These are phyloP conservation scores for Thelonectria discophora DNA, from an alignment of 2,329 filamentous ascomycete species.

Conservation along the genomic window DNA sequence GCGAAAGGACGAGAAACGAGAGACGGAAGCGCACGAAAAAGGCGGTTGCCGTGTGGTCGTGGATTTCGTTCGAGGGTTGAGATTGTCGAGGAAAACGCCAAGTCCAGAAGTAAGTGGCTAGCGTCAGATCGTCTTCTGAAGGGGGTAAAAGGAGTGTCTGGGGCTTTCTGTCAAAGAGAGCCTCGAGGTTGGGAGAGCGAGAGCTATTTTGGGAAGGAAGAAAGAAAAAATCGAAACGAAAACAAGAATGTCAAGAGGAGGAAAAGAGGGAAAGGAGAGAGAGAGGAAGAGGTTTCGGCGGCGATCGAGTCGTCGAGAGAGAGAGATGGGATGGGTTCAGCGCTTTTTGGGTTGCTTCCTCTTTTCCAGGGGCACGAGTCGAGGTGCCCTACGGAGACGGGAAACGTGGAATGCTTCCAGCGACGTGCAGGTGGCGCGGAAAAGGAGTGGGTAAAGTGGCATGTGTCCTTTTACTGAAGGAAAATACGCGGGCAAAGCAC, in stretches of 20 bases:
- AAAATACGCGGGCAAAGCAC: background rate
- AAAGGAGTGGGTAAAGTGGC: constrained; percentile 11
- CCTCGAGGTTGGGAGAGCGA: constrained; percentile 27
- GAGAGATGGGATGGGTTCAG: constrained; percentile 16
- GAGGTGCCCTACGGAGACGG: background rate
- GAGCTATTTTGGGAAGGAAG: constrained; percentile 12
- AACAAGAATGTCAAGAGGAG: constrained; percentile 27
- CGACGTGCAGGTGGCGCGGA: constrained; percentile 3
- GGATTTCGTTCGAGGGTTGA: constrained; percentile 22
- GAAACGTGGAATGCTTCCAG: background rate
- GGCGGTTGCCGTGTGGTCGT: constrained; percentile 18
- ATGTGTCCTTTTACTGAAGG: background rate
- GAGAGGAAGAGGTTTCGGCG: too few relatives aligned
- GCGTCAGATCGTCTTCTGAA: constrained; percentile 13
- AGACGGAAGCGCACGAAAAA: constrained; percentile 10
- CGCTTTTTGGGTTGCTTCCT: too few relatives aligned
- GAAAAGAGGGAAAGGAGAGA: constrained; percentile 26
- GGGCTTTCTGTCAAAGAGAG: constrained; percentile 50
- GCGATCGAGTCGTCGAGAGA: constrained; percentile 27
- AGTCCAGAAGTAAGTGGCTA: constrained; percentile 6
- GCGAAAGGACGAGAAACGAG: constrained; percentile 4
- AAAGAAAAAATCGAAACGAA: constrained; percentile 26
- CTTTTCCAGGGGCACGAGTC: background rate
- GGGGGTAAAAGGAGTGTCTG: constrained; percentile 43
- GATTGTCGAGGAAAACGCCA: constrained; percentile 26